phyloP scores from a whole-genome alignment of 1,284 basidiomycete genomes.

The Moesziomyces sp. region DNA sequence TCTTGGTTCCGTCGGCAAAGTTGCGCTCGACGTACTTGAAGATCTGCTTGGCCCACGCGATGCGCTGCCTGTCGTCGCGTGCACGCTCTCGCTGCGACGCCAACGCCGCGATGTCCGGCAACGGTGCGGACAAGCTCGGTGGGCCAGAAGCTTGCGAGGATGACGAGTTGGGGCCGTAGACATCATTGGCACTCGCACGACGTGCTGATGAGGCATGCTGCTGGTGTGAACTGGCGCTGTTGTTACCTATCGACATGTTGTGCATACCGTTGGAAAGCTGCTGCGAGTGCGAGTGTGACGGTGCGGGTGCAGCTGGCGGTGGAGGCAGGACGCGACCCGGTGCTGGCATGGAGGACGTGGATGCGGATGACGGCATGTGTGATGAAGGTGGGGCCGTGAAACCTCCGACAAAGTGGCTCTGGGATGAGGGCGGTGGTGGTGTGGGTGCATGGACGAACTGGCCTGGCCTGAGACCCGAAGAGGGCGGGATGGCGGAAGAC shows the following conservation, averaged over 20 bases:
- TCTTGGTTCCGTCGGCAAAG: conserved; percentile 60
- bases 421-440: conserved; percentile 23
- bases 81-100: conserved; percentile 45
- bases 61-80: conserved; percentile 73
- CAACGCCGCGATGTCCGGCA: conserved; percentile 60
- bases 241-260: conserved; percentile 11
- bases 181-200: conserved; percentile 20
- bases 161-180: conserved; percentile 1
- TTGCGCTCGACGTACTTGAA: conserved; percentile 77
- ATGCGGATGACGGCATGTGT: conserved; percentile 4
- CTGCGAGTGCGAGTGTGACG: conserved; percentile 8
- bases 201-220: conserved; percentile 9
- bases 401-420: conserved; percentile 27
- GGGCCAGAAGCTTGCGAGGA: conserved; percentile 12
- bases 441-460: conserved; percentile 41
- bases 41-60: conserved; percentile 83
- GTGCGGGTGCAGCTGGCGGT: conserved; percentile 1
- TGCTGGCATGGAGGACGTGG: conserved; percentile 9
- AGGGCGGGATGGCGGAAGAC: conserved; percentile 12
- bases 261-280: conserved; percentile 27
- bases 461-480: conserved; percentile 25
- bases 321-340: background rate
- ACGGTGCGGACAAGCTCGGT: conserved; percentile 46
- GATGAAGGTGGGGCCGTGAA: conserved; percentile 17
- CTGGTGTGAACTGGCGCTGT: too few relatives aligned